Evolutionary conservation across 352 stramenopile genomes (phyloP).

Genomic region (Globisporangium lucens): DNA sequence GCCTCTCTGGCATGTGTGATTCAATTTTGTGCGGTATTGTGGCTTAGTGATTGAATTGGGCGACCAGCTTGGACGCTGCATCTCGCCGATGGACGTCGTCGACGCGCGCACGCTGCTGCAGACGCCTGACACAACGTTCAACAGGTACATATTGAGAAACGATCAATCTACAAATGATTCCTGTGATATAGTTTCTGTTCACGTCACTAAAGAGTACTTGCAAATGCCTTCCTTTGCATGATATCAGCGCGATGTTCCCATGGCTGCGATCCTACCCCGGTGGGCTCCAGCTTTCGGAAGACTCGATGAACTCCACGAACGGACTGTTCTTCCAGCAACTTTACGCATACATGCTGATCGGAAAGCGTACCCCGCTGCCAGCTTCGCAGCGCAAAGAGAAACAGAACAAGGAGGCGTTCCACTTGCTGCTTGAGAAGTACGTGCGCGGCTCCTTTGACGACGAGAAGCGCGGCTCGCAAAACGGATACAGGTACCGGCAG

Average conservation of each 20-base stretch:
- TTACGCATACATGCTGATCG: slow-evolving; percentile 78
- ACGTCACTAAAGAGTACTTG: background rate
- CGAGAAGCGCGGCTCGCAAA: slow-evolving; percentile 6
- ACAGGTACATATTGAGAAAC: slow-evolving; percentile 19
- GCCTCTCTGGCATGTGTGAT: background rate
- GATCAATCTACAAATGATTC: background rate
- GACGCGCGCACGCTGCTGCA: slow-evolving; percentile 68
- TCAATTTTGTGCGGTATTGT: background rate
- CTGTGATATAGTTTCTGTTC: background rate
- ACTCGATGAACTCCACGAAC: slow-evolving; percentile 63
- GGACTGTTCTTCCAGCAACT: slow-evolving; percentile 85
- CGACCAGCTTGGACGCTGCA: slow-evolving; percentile 56
- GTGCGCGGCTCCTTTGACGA: slow-evolving; percentile 64
- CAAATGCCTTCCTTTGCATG: background rate
- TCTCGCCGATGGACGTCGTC: slow-evolving; percentile 75
- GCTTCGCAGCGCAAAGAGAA: slow-evolving; percentile 50
- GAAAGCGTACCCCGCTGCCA: slow-evolving; percentile 44
- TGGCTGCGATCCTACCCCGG: slow-evolving; percentile 69
- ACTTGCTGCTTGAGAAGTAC: slow-evolving; percentile 65
- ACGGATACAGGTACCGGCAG: slow-evolving; percentile 10
- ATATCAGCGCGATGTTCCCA: slow-evolving; percentile 60
- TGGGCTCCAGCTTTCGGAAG: slow-evolving; percentile 40
- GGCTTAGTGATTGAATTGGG: slow-evolving; percentile 58
- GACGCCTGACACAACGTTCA: slow-evolving; percentile 63
- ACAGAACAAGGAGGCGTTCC: slow-evolving; percentile 58